Percentiles rank a stretch among this genome's conserved stretches.
These are phyloP conservation scores for Coemansia sp. DNA, from an alignment of 192 early-diverging fungal genomes.

Conservation along the genomic window DNA sequence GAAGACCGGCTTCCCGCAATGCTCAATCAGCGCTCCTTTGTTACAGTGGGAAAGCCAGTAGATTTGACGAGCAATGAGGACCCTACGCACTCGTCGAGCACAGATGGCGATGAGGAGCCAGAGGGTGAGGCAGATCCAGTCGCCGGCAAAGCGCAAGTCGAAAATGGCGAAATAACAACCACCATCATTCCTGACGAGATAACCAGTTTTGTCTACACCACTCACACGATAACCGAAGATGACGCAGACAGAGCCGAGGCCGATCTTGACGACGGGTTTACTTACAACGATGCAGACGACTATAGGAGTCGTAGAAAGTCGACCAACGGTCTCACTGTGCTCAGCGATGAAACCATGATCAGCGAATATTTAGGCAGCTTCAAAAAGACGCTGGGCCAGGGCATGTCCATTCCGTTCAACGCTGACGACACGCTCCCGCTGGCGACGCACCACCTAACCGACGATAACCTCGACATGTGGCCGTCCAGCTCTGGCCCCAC, in stretches of 20 bases:
- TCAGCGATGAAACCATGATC: slow-evolving; percentile 35
- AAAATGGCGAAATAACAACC: neutral
- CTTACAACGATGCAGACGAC: slow-evolving; percentile 38
- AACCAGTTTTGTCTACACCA: slow-evolving; percentile 43
- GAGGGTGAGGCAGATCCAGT: slow-evolving; percentile 23
- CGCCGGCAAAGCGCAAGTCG: slow-evolving; percentile 18
- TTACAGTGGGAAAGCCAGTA: slow-evolving; percentile 40
- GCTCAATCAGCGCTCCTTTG: slow-evolving; percentile 45
- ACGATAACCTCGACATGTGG: slow-evolving; percentile 44
- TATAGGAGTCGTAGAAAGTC: slow-evolving; percentile 29
- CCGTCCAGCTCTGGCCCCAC: slow-evolving; percentile 34
- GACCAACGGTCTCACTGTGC: slow-evolving; percentile 36
- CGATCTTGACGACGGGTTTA: slow-evolving; percentile 34
- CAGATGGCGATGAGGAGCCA: slow-evolving; percentile 3
- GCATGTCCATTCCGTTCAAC: slow-evolving; percentile 28
- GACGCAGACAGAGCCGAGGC: slow-evolving; percentile 18
- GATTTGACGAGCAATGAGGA: slow-evolving; percentile 22
- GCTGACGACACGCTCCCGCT: slow-evolving; percentile 34
- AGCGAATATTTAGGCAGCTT: slow-evolving; percentile 33
- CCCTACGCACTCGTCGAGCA: neutral
- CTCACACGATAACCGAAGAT: slow-evolving; percentile 34
- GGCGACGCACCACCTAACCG: slow-evolving; percentile 21
- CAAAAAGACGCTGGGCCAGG: slow-evolving; percentile 18
- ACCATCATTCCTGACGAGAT: slow-evolving; percentile 31
- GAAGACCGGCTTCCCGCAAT: slow-evolving; percentile 37